These are phyloP conservation scores for Cytidiella melzeri DNA, from an alignment of 768 basidiomycete genomes.

Conservation along the genomic window DNA sequence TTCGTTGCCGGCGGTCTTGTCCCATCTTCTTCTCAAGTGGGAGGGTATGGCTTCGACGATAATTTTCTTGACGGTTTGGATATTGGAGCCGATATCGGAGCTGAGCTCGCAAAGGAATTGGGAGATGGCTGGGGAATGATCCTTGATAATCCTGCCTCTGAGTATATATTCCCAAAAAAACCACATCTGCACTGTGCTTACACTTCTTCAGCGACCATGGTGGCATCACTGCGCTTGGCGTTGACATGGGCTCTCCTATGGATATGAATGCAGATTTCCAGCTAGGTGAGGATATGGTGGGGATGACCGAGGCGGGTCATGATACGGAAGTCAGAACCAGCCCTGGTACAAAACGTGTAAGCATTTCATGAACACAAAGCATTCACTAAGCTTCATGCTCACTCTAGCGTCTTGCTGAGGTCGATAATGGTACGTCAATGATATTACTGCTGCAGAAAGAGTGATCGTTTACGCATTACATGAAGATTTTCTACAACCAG, in stretches of 20 bases:
- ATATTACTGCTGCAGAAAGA: too few species aligned
- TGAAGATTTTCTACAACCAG: not conserved
- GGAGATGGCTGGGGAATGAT: conserved; percentile 60
- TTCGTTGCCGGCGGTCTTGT: conserved; percentile 28
- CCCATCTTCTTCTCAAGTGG: conserved; percentile 51
- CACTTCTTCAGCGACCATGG: not conserved
- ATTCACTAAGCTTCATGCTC: too few species aligned
- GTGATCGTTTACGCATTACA: not conserved
- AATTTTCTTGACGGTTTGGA: conserved; percentile 55
- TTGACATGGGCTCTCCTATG: conserved; percentile 6
- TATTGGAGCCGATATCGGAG: conserved; percentile 55
- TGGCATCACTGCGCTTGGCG: conserved; percentile 2
- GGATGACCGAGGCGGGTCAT: too few species aligned
- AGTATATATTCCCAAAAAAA: not conserved
- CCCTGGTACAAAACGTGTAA: not conserved
- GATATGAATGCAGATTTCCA: conserved; percentile 25
- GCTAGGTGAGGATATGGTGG: conserved; percentile 17
- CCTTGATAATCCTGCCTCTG: not conserved
- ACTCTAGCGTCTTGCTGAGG: too few species aligned
- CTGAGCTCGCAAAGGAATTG: conserved; percentile 70
- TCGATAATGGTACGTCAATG: too few species aligned
- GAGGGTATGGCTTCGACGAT: conserved; percentile 39
- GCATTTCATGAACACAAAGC: too few species aligned
- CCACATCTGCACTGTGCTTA: not conserved
- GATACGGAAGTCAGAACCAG: too few species aligned